Evolutionary conservation across 768 basidiomycete species (phyloP).

Genomic region (Lanmaoa rubissima): DNA sequence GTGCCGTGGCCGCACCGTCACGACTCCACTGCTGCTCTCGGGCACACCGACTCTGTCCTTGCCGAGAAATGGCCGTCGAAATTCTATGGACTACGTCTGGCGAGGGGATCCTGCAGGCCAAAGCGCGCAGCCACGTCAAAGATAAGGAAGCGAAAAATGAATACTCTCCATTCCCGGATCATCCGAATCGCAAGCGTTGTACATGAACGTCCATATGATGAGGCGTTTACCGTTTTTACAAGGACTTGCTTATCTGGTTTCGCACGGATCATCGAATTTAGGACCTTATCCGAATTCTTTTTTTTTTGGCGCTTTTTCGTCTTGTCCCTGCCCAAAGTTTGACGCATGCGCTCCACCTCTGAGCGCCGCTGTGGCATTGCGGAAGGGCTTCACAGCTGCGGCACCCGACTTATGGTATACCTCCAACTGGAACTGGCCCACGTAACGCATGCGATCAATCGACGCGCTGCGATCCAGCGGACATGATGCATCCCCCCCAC

Average conservation of each 20-base stretch:
- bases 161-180: constrained; percentile 4
- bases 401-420: neutral
- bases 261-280: neutral
- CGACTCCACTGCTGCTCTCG: neutral
- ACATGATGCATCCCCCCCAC: neutral
- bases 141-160: neutral
- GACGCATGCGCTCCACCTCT: neutral
- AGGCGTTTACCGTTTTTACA: neutral
- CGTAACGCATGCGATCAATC: neutral
- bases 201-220: neutral
- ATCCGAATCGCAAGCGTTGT: neutral
- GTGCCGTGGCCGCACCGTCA: neutral
- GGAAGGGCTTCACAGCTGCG: neutral
- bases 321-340: neutral
- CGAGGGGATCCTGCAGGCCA: neutral
- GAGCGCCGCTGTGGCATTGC: neutral
- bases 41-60: neutral
- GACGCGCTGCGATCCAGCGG: neutral
- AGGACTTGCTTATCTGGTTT: neutral
- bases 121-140: neutral
- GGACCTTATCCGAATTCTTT: neutral
- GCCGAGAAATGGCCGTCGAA: neutral
- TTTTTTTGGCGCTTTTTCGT: neutral
- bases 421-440: neutral
- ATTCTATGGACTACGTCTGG: neutral